A percentile compares a stretch with the other conserved stretches of the same genome.
These are phyloP conservation scores for Coniochaeta hoffmannii DNA, from an alignment of 2,329 filamentous ascomycete genomes.

Conservation along the genomic window DNA sequence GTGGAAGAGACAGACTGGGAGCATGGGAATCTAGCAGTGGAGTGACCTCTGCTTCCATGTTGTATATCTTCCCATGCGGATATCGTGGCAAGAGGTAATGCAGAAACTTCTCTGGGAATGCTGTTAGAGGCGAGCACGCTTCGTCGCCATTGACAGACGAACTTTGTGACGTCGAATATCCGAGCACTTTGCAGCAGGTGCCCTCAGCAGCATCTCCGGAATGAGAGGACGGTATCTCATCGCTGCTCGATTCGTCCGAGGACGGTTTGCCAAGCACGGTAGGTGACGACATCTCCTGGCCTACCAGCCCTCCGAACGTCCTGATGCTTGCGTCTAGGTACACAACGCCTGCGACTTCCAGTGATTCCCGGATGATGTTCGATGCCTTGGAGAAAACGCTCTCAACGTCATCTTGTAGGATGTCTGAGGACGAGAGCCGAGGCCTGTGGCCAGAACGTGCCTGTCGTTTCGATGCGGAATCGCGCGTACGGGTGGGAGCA, in stretches of 20 bases:
- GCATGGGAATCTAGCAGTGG: conserved; percentile 12
- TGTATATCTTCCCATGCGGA: conserved; percentile 38
- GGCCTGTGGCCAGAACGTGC: neutral
- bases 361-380: conserved; percentile 32
- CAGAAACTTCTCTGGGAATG: conserved; percentile 31
- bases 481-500: neutral
- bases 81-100: conserved; percentile 33
- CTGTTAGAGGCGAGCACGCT: conserved; percentile 8
- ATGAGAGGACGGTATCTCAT: conserved; percentile 6
- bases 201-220: conserved; percentile 3
- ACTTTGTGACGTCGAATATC: conserved; percentile 25
- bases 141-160: conserved; percentile 25
- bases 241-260: conserved; percentile 12
- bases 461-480: too few species aligned
- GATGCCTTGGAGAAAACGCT: conserved; percentile 33
- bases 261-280: conserved; percentile 1
- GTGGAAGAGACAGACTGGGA: conserved; percentile 19
- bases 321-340: conserved; percentile 26
- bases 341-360: conserved; percentile 31
- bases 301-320: conserved; percentile 20
- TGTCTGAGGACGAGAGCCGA: neutral
- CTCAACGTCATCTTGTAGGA: conserved; percentile 2
- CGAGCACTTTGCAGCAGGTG: conserved; percentile 24
- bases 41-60: conserved; percentile 30
- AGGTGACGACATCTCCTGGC: conserved; percentile 8